Evolutionary conservation across 2,329 filamentous ascomycete species (phyloP), one percentile per base, ranked within the genome.

Genomic region (Zymoseptoria crescenta): DNA sequence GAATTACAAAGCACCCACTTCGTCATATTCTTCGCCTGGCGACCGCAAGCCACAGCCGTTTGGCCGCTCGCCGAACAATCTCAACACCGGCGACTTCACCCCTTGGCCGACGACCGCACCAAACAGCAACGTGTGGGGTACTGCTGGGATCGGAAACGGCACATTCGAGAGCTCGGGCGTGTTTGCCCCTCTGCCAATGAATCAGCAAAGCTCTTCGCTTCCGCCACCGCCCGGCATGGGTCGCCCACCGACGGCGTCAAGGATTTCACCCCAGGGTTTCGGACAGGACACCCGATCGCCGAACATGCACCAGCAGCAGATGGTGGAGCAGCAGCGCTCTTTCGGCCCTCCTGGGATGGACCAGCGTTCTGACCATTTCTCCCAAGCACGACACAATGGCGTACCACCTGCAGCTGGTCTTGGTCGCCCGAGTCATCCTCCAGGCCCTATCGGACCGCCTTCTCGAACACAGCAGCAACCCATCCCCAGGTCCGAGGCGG

Each of bases 71-170:
- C 67, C 69, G 16, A 52, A 52, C 51, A 61, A 69, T 53, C 55
- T 64, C 19, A 62, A 56, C 58, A 66, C 59, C 54, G 67, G 69
- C 54, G 58, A 62, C 3, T 61, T 65, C 49, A 60, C 67, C 9
- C 65, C 67, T 49, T 72, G 69, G 70, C 66, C 69, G 9, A 66
- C 67, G 3, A 64, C 68, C 49, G 52, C 79, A 78, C 63, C 76
- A 9, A 72, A 78, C 68, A 75, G 56, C 10, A 89, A 87, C 69
- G 86, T 91, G 19, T 92, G 88, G 88, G 88, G 85, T 19, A 85
- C 89, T 64, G 81, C 85, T 56, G 85, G 83, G 9, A 83, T 92
- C 20, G 88, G 88, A 3, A 92, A 92, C 70, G 88, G 88, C 50
- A 90, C 87, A 0, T 92, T 92, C 68, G 84, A 82, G 58, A 67